phyloP scores from a whole-genome alignment of 352 stramenopile genomes.

The Globisporangium recalcitrans region DNA sequence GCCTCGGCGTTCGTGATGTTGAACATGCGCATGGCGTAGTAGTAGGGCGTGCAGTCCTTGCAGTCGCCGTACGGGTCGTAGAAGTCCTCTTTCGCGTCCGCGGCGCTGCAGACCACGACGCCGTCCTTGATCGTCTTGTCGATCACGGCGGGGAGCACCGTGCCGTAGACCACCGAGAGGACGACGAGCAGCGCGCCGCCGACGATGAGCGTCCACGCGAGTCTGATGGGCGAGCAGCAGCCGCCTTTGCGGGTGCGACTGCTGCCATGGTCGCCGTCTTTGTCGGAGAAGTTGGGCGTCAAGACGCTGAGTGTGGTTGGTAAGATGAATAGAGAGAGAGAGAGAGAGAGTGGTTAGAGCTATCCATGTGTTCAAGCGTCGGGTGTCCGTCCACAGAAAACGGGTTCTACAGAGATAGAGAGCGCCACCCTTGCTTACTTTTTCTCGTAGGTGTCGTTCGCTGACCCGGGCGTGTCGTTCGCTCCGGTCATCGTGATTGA shows the following conservation, averaged over 20 bases:
- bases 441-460: constrained; percentile 7
- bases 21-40: constrained; percentile 36
- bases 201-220: constrained; percentile 29
- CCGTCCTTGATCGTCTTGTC: constrained; percentile 33
- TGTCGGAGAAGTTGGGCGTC: background rate
- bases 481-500: background rate
- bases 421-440: background rate
- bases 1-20: constrained; percentile 27
- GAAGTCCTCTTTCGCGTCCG: constrained; percentile 28
- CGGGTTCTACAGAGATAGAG: background rate
- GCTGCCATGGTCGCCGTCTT: background rate
- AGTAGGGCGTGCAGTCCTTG: constrained; percentile 45
- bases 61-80: constrained; percentile 50
- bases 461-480: constrained; percentile 4
- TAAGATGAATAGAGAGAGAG: too few relatives aligned
- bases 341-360: background rate
- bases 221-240: constrained; percentile 23
- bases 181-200: constrained; percentile 25
- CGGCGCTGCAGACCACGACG: constrained; percentile 30
- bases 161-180: constrained; percentile 35
- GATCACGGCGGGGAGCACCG: constrained; percentile 27
- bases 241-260: constrained; percentile 1
- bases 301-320: background rate
- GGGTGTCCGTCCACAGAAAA: background rate
- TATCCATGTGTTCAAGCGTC: background rate